Base-by-base conservation (phyloP, 2,329 filamentous ascomycete genomes). In the Fusarium algeriense region DNA sequence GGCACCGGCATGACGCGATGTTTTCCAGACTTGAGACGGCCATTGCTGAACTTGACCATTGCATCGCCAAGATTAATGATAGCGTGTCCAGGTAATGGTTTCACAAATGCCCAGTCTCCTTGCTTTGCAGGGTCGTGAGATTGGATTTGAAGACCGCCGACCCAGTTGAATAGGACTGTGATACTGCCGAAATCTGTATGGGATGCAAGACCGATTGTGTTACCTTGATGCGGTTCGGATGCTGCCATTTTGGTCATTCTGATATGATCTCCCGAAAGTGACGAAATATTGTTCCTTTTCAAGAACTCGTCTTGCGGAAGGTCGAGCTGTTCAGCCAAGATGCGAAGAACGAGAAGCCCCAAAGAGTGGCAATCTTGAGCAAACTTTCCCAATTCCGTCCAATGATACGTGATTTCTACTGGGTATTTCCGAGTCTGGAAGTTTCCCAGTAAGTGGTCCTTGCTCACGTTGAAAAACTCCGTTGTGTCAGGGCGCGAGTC, bases 61-160 rank as follows among this genome's bases (percentile, higher is more conserved):
- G 59, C 52, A 23, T 62, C 59, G 5, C 59, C 59, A 0, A 62
- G 35, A 11, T 62, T 62, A 4, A 62, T 41, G 1, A 58, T 62
- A 0, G 28, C 52, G 3, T 58, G 43, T 6, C 53, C 59, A 0
- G 52, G 26, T 14, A 58, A 11, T 2, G 52, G 59, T 2, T 30
- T 58, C 3, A 62, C 59, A n/a, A 30, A 49, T 0, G 20, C 34
- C 52, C 59, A 58, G 0, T 48, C 52, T 1, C 13, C 41, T 2
- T 41, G 34, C 6, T 2, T 32, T 1, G 4, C 19, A 0, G 35
- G 41, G 0, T 61, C 41, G 1, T 35, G 40, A 5, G 40, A 40
- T 44, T 56, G 59, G 0, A 62, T 58, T 13, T 62, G 59, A 0
- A 57, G 26, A 0, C 59, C 59, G 1, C 59, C 43, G 1, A 62